These are phyloP conservation scores for Russula griseocarnosa DNA, from an alignment of 768 basidiomycete species.

Conservation along the genomic window DNA sequence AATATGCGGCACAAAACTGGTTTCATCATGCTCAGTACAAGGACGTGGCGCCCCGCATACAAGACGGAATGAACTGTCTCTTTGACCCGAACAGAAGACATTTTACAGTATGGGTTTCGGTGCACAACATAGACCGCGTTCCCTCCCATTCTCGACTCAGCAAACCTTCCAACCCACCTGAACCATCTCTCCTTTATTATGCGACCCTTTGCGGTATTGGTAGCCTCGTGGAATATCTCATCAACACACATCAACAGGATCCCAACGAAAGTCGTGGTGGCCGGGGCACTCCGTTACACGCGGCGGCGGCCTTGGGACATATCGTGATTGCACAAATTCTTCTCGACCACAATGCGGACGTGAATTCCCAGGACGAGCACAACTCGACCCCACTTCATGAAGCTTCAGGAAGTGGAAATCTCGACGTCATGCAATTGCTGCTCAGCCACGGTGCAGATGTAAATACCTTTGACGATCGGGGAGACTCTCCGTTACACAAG, in stretches of 20 bases:
- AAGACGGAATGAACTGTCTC: not conserved
- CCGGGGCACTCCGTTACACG: not conserved
- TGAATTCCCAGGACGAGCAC: not conserved
- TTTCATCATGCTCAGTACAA: not conserved
- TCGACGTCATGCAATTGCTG: too few species aligned
- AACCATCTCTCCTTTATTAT: not conserved
- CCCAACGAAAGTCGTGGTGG: not conserved
- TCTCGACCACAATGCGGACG: not conserved
- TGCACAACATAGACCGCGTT: not conserved
- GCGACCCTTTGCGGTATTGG: not conserved
- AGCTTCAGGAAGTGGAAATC: too few species aligned
- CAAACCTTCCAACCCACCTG: too few species aligned
- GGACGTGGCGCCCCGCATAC: not conserved
- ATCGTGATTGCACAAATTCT: not conserved
- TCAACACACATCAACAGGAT: not conserved
- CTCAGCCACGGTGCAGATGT: too few species aligned
- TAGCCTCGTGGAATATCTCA: not conserved
- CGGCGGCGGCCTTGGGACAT: not conserved
- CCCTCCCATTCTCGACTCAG: too few species aligned
- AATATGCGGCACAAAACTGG: conserved; percentile 7
- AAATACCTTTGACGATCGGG: too few species aligned
- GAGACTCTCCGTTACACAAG: too few species aligned
- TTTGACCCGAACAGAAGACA: not conserved
- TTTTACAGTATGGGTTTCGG: not conserved
- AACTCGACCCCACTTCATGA: not conserved